Evolutionary conservation across 192 early-diverging fungal genomes (phyloP).

Genomic region (Pecoramyces ruminantium): DNA sequence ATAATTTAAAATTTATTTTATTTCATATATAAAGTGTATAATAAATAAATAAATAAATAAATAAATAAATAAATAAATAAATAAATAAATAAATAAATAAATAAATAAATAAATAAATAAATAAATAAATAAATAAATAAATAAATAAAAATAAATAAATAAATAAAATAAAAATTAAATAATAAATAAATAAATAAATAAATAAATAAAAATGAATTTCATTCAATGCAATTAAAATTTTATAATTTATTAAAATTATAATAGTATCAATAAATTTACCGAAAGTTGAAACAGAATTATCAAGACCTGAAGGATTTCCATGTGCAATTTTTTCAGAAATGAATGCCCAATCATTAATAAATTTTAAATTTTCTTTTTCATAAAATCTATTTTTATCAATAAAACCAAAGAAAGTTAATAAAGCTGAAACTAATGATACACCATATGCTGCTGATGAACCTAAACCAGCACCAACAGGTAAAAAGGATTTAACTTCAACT

Average conservation of each 20-base stretch:
- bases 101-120: no score
- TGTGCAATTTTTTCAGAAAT: constrained; percentile 86
- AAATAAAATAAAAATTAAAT: no score
- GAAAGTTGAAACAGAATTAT: constrained; percentile 77
- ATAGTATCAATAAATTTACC: constrained; percentile 23
- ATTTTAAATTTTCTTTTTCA: constrained; percentile 11
- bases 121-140: no score
- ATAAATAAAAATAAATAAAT: no score
- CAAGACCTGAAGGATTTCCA: constrained; percentile 86
- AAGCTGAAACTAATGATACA: constrained; percentile 56
- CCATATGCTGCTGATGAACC: constrained; percentile 90
- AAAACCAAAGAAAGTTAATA: constrained; percentile 40
- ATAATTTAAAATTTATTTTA: no score
- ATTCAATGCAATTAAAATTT: neutral
- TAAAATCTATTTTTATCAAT: constrained; percentile 5
- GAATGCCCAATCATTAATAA: constrained; percentile 83
- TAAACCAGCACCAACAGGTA: constrained; percentile 87
- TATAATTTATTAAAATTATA: neutral
- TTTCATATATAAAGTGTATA: no score
- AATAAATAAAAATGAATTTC: no score
- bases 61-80: no score
- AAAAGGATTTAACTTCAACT: constrained; percentile 44
- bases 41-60: no score
- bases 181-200: no score
- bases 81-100: no score